Conservation (phyloP, 306 rosid genomes). For the Hippophae gyantsensis region DNA sequence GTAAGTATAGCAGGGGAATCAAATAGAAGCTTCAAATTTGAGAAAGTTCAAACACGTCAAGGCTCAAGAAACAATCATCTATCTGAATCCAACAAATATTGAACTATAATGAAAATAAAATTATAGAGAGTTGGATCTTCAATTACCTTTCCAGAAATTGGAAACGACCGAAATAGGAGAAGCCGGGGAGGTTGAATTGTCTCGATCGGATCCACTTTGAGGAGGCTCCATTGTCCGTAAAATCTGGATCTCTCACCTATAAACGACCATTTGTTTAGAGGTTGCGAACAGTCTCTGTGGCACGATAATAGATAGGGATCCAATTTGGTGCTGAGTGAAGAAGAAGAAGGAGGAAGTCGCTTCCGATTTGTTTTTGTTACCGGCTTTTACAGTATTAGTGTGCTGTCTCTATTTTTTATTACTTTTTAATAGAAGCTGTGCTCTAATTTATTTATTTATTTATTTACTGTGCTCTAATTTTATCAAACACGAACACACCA, state of each 20-base stretch:
- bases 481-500: too few species aligned
- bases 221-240: constrained; percentile 47
- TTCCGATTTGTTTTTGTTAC: too few species aligned
- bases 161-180: constrained; percentile 74
- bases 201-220: constrained; percentile 64
- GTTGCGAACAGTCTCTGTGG: neutral
- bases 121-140: neutral
- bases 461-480: too few species aligned
- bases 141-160: constrained; percentile 78
- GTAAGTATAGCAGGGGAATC: too few species aligned
- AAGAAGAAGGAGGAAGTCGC: too few species aligned
- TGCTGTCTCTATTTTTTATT: too few species aligned
- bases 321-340: too few species aligned
- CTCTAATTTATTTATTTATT: too few species aligned
- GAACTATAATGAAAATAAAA: neutral
- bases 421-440: too few species aligned
- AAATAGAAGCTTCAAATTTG: neutral
- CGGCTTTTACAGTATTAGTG: too few species aligned
- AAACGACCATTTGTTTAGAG: constrained; percentile 10
- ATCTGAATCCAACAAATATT: neutral
- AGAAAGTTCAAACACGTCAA: neutral
- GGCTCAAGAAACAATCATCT: neutral
- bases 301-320: too few species aligned
- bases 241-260: constrained; percentile 6
- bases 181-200: constrained; percentile 49